Conservation (phyloP, 192 early-diverging fungal species). For the Coemansia sp. region DNA sequence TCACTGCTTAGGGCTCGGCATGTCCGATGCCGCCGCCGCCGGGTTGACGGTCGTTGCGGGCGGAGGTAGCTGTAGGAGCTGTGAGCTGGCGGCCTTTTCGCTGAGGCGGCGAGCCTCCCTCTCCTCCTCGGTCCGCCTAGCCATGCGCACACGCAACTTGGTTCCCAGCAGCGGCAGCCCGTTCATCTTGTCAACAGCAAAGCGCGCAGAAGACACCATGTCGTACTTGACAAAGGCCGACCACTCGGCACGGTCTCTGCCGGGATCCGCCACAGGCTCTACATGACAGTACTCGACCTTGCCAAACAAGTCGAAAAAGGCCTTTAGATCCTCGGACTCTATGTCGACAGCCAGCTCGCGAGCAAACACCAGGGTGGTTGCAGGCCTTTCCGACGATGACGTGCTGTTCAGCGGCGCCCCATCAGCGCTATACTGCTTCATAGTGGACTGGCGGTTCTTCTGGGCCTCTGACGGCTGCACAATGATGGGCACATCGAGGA, state of each 20-base stretch:
- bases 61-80: not conserved
- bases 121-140: slow-evolving; percentile 26
- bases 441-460: slow-evolving; percentile 77
- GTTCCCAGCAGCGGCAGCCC: slow-evolving; percentile 74
- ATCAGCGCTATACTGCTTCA: slow-evolving; percentile 23
- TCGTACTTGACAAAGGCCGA: slow-evolving; percentile 59
- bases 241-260: slow-evolving; percentile 69
- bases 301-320: slow-evolving; percentile 83
- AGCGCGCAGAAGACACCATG: slow-evolving; percentile 66
- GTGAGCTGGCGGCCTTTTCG: not conserved
- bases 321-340: slow-evolving; percentile 69
- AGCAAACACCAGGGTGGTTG: slow-evolving; percentile 55
- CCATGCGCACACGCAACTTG: slow-evolving; percentile 33
- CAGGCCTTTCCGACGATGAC: not conserved
- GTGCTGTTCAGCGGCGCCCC: slow-evolving; percentile 13
- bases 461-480: slow-evolving; percentile 90
- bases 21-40: not conserved
- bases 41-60: not conserved
- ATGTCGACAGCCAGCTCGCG: slow-evolving; percentile 63
- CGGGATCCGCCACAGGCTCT: slow-evolving; percentile 69
- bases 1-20: not conserved
- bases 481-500: slow-evolving; percentile 91
- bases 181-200: slow-evolving; percentile 79
- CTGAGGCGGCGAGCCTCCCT: slow-evolving; percentile 18
- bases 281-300: slow-evolving; percentile 78